Conservation (phyloP, 2,329 filamentous ascomycete species). For the Cercospora sesami region DNA sequence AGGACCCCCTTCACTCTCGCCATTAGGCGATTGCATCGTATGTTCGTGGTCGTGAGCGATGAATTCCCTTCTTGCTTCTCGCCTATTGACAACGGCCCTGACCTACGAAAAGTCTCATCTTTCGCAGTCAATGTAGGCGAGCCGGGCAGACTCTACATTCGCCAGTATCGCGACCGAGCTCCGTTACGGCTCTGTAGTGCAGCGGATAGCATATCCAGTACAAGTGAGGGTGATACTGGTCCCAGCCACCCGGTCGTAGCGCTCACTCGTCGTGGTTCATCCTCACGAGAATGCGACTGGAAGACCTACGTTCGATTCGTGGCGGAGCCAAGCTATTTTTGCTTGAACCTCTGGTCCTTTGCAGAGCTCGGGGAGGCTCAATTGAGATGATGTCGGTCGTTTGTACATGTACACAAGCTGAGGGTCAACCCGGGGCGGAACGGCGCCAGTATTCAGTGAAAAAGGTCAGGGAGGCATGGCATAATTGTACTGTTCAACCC, state of each 20-base stretch:
- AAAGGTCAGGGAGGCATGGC: neutral
- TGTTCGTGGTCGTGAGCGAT: neutral
- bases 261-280: neutral
- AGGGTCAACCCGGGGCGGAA: neutral
- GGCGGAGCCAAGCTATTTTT: neutral
- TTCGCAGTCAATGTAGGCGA: neutral
- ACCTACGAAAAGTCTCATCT: neutral
- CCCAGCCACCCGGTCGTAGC: neutral
- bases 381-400: neutral
- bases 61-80: neutral
- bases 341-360: neutral
- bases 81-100: neutral
- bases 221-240: neutral
- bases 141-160: neutral
- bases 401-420: neutral
- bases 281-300: neutral
- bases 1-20: too few species aligned
- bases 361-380: neutral
- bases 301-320: neutral
- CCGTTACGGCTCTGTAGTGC: neutral
- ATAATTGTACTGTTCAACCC: constrained; percentile 11
- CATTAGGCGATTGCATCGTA: too few species aligned
- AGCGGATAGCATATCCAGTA: neutral
- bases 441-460: neutral
- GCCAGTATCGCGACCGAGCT: neutral